Evolutionary conservation across 768 basidiomycete genomes (phyloP).

Genomic region (Chalciporus pseudorubinellus): DNA sequence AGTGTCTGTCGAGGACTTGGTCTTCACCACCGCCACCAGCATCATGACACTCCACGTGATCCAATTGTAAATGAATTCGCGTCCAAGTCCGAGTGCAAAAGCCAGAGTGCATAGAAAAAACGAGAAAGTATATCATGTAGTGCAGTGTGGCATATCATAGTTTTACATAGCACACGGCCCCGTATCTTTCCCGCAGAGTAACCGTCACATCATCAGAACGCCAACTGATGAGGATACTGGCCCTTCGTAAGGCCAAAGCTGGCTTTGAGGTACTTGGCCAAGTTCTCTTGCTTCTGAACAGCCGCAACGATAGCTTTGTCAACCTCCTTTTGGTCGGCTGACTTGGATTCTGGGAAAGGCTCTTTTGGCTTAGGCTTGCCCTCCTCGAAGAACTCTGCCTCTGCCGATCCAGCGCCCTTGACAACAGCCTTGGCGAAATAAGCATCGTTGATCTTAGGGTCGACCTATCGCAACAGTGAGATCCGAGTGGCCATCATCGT

Average conservation of each 20-base stretch:
- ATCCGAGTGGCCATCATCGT: background rate
- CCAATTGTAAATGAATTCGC: background rate
- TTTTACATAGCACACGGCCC: constrained; percentile 18
- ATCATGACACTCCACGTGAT: constrained; percentile 13
- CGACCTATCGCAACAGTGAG: constrained; percentile 49
- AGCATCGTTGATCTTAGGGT: constrained; percentile 88
- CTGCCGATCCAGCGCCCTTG: constrained; percentile 75
- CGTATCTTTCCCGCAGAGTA: constrained; percentile 18
- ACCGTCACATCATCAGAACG: constrained; percentile 56
- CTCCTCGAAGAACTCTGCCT: constrained; percentile 96
- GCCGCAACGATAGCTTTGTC: constrained; percentile 78
- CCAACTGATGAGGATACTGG: constrained; percentile 93
- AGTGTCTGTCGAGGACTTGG: background rate
- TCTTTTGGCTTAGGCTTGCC: constrained; percentile 91
- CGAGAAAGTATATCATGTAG: constrained; percentile 15
- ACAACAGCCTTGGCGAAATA: constrained; percentile 84
- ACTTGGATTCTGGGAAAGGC: constrained; percentile 81
- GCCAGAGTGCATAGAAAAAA: constrained; percentile 13
- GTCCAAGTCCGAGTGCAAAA: background rate
- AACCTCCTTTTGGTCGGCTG: constrained; percentile 86
- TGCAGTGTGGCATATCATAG: constrained; percentile 26
- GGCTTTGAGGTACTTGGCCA: constrained; percentile 90
- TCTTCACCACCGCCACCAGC: too few species aligned
- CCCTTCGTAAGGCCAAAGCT: constrained; percentile 95
- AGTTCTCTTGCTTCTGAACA: constrained; percentile 87